phyloP scores from a whole-genome alignment of 176 grass and related monocot genomes.

The Triticum timopheevii region DNA sequence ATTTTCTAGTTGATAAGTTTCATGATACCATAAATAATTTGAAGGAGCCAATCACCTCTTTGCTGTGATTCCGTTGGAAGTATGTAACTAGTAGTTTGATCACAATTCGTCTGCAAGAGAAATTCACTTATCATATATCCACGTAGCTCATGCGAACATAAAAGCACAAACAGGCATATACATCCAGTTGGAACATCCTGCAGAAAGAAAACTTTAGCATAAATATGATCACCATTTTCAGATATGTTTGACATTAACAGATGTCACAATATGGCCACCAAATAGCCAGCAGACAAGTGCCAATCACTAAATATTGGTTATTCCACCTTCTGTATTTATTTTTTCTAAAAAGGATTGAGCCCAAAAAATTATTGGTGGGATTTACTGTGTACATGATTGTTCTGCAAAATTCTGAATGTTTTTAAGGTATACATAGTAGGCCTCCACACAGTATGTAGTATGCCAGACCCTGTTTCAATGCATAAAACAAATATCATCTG shows the following conservation, averaged over 20 bases:
- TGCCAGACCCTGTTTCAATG: background rate
- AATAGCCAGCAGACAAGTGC: background rate
- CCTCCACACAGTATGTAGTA: background rate
- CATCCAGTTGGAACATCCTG: background rate
- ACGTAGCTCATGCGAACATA: background rate
- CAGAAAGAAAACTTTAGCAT: background rate
- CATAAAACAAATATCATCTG: conserved; percentile 13
- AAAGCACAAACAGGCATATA: background rate
- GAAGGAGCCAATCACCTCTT: conserved; percentile 67
- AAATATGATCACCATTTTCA: background rate
- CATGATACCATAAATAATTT: background rate
- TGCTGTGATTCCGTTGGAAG: conserved; percentile 91
- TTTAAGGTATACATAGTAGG: conserved; percentile 3
- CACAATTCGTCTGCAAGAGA: conserved; percentile 82
- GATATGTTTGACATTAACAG: background rate
- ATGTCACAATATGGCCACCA: background rate
- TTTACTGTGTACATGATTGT: background rate
- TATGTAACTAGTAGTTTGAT: conserved; percentile 92
- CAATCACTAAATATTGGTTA: conserved; percentile 18
- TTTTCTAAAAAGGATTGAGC: background rate
- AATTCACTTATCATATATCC: background rate
- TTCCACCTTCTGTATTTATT: background rate
- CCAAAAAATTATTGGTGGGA: background rate
- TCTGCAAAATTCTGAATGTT: background rate
- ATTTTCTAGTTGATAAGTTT: background rate